Evolutionary conservation across 257 asterid species (phyloP), one percentile per base, ranked within the genome.

Genomic region (Salvia hispanica): DNA sequence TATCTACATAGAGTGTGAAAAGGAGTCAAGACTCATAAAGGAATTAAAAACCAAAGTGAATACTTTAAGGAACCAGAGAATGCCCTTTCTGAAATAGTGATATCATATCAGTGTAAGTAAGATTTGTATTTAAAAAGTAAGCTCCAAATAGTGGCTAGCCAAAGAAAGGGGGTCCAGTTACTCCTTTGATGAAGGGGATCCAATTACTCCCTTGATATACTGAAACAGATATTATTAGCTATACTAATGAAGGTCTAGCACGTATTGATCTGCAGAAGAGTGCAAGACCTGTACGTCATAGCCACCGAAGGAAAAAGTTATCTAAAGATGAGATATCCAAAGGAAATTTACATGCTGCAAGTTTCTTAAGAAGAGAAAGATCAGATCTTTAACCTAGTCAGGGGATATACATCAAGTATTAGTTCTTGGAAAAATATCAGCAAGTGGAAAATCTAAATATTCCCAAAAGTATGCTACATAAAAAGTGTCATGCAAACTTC

Each of bases 1-100:
- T 93, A 84, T 90, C 96, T 90, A 69, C 79, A 81, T 39, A 9
- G 40, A 62, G 56, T 45, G 42, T 33, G 3, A 39, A 44, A 74
- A 56, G 51, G 58, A 72, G 51, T 58, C 48, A 39, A 43, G 39
- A 50, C 47, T 50, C 36, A 47, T 25, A 58, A 43, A 48, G 15
- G 21, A 36, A 43, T 50, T 45, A 39, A 57, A n/a, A 33, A 47
- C n/a, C 58, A 53, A n/a, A 51, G n/a, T 18, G 57, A 33, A 16
- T 5, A 61, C 45, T 13, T 40, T 47, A 18, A 58, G 34, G 47
- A 70, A 50, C 55, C 63, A 71, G 18, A 42, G 28, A 59, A 12
- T 25, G 37, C 52, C 25, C 44, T 51, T 46, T 2, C 31, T 43
- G 40, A 8, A n/a, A 44, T 60, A 34, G 36, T 28, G 48, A 44